These are phyloP conservation scores for Xylaria castorea DNA, from an alignment of 495 filamentous ascomycete species.

Conservation along the genomic window DNA sequence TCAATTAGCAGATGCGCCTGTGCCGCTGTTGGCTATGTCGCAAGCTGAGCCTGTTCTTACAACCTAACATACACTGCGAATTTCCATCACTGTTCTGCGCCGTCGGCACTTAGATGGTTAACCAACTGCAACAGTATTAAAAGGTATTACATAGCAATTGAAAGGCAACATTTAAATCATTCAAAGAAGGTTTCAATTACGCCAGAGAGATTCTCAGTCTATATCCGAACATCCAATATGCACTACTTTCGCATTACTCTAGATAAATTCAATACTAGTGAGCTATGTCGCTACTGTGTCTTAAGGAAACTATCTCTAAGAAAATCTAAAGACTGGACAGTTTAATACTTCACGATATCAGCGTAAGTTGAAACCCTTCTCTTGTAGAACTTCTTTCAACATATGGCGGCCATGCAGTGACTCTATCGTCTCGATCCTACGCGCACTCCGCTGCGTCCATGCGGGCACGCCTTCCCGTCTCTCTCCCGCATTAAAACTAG, in stretches of 20 bases:
- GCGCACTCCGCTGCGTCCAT: constrained; percentile 38
- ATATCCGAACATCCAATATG: background rate
- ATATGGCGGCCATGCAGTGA: constrained; percentile 33
- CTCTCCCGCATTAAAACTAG: constrained; percentile 33
- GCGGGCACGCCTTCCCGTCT: constrained; percentile 30
- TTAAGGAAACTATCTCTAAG: background rate
- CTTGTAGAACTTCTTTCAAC: constrained; percentile 11
- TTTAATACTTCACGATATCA: background rate
- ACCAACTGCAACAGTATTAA: no score
- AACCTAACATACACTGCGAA: no score
- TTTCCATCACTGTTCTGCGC: no score
- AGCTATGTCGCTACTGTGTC: background rate
- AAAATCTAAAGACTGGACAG: background rate
- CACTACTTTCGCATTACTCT: background rate
- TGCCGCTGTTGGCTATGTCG: background rate
- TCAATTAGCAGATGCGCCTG: background rate
- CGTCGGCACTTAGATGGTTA: no score
- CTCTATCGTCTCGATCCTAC: constrained; percentile 34
- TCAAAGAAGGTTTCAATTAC: background rate
- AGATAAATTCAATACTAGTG: background rate
- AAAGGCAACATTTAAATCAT: background rate
- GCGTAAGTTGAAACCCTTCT: constrained; percentile 18
- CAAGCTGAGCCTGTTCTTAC: background rate
- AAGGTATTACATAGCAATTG: no score
- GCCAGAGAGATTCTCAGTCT: background rate